These are phyloP conservation scores for Capsicum baccatum DNA, from an alignment of 257 asterid species.

Conservation along the genomic window DNA sequence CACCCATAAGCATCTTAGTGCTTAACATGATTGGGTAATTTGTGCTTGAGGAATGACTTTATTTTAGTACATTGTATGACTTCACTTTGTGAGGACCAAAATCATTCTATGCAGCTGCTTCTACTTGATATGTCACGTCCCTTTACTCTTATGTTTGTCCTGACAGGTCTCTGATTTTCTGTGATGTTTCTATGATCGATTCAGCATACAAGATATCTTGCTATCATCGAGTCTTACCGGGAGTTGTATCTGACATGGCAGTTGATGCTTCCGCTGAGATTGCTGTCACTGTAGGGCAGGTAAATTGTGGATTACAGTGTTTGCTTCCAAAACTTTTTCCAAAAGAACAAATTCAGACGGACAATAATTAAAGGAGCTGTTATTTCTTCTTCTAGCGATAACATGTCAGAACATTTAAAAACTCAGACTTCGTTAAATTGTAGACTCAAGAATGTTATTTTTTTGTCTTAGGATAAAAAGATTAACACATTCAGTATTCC, in stretches of 20 bases:
- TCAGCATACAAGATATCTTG: slow-evolving; percentile 49
- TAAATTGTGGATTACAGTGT: slow-evolving; percentile 35
- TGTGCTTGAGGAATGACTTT: slow-evolving; percentile 20
- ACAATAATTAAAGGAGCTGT: background rate
- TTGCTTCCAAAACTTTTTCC: slow-evolving; percentile 15
- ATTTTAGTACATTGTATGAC: background rate
- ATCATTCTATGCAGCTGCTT: slow-evolving; percentile 26
- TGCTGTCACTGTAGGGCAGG: slow-evolving; percentile 63
- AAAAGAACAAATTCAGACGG: background rate
- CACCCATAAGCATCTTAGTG: slow-evolving; percentile 4
- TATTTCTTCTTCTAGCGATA: background rate
- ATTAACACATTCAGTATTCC: slow-evolving; percentile 54
- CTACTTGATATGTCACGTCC: slow-evolving; percentile 29
- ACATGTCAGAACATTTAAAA: slow-evolving; percentile 6
- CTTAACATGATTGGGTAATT: slow-evolving; percentile 2
- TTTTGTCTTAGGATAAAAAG: slow-evolving; percentile 57
- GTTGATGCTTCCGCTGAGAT: slow-evolving; percentile 47
- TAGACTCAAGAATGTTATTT: background rate
- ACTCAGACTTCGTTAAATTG: background rate
- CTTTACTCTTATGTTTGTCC: slow-evolving; percentile 32
- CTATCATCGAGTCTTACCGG: slow-evolving; percentile 44
- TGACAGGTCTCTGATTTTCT: slow-evolving; percentile 61
- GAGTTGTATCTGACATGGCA: slow-evolving; percentile 53
- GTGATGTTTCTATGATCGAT: slow-evolving; percentile 51
- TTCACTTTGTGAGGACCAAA: slow-evolving; percentile 18